Evolutionary conservation across 768 basidiomycete species (phyloP).

Genomic region (Lactarius quietus): DNA sequence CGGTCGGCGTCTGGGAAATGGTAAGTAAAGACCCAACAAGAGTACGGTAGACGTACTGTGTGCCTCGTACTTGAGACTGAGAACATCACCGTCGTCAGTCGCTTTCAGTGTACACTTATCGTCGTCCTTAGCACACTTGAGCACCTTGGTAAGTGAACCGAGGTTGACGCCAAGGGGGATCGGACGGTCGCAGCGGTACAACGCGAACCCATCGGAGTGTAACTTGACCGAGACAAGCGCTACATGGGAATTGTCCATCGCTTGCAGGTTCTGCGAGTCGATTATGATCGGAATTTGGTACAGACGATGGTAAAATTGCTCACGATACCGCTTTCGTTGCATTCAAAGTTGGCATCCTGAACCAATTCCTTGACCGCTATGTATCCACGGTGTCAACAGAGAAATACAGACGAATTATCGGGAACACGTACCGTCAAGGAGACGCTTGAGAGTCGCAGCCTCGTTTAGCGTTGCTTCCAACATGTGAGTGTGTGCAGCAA

Average conservation of each 20-base stretch:
- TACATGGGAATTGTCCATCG: constrained; percentile 99
- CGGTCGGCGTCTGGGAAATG: constrained; percentile 71
- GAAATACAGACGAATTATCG: constrained; percentile 1
- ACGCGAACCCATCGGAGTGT: constrained; percentile 71
- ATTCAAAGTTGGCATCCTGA: constrained; percentile 96
- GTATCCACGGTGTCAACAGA: constrained; percentile 4
- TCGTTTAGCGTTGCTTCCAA: constrained; percentile 89
- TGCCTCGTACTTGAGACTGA: constrained; percentile 88
- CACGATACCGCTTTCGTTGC: constrained; percentile 91
- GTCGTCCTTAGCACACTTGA: constrained; percentile 97
- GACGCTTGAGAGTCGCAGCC: constrained; percentile 86
- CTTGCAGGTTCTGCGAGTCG: constrained; percentile 70
- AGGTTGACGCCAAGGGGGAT: constrained; percentile 91
- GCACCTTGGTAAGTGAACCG: constrained; percentile 84
- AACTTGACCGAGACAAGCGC: constrained; percentile 91
- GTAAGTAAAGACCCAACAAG: too few relatives aligned
- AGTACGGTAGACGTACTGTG: constrained; percentile 53
- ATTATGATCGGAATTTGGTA: not conserved
- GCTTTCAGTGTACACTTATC: constrained; percentile 91
- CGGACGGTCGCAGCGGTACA: constrained; percentile 91
- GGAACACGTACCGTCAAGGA: constrained; percentile 77
- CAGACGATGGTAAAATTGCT: constrained; percentile 29
- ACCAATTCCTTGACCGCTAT: constrained; percentile 97
- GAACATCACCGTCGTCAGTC: constrained; percentile 81
- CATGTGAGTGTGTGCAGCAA: constrained; percentile 43